Evolutionary conservation across 257 asterid species (phyloP).

Genomic region (Salvia rosmarinus): DNA sequence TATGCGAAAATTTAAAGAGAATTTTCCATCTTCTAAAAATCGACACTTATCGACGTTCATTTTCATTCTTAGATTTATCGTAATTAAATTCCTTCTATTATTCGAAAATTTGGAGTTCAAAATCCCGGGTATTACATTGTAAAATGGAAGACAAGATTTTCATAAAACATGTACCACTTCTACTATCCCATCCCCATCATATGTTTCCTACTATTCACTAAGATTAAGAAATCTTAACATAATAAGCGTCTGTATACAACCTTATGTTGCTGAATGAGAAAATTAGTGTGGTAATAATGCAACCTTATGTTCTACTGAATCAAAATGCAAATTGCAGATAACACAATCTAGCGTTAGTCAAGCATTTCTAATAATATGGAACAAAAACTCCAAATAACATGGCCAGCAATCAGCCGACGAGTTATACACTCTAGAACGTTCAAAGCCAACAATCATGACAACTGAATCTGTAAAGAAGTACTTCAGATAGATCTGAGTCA

Average conservation of each 20-base stretch:
- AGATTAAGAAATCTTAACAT: no score
- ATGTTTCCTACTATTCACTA: no score
- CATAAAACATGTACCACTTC: neutral
- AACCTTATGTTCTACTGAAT: neutral
- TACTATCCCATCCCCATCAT: neutral
- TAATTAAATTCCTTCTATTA: no score
- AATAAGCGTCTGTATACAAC: neutral
- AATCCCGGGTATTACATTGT: no score
- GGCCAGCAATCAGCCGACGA: neutral
- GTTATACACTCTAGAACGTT: neutral
- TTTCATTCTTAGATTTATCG: no score
- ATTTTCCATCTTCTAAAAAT: no score
- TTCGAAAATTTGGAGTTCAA: no score
- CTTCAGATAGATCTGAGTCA: neutral
- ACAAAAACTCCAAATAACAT: neutral
- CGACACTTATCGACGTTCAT: no score
- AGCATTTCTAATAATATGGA: no score
- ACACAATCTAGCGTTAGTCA: neutral
- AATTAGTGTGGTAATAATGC: neutral
- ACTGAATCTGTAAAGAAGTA: neutral
- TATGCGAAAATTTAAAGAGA: no score
- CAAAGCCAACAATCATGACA: neutral
- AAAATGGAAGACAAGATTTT: neutral
- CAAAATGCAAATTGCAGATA: slow-evolving; percentile 2
- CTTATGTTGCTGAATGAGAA: neutral